Conservation (phyloP, 1,284 basidiomycete species). For the Chiua sp. region DNA sequence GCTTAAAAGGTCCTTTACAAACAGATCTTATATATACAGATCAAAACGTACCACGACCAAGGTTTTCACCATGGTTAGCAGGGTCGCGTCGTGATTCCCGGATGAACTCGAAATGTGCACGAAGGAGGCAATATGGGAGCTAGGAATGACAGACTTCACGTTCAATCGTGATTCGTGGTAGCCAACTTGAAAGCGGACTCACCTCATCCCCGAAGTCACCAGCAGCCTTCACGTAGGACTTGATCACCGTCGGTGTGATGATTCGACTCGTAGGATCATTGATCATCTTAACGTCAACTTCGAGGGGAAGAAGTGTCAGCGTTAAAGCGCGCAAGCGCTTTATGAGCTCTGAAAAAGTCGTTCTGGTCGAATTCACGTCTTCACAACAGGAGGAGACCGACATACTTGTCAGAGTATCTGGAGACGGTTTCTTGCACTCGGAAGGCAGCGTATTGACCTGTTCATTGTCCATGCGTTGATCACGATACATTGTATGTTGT, state of each 20-base stretch:
- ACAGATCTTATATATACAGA: not conserved
- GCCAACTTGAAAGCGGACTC: conserved; percentile 37
- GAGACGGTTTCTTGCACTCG: conserved; percentile 59
- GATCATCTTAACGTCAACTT: conserved; percentile 68
- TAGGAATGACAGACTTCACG: conserved; percentile 29
- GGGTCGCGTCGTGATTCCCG: conserved; percentile 75
- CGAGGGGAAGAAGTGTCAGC: conserved; percentile 78
- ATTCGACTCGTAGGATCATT: conserved; percentile 71
- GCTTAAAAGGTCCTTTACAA: conserved; percentile 45
- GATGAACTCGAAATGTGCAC: conserved; percentile 80
- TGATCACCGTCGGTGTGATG: conserved; percentile 73
- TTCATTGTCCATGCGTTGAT: conserved; percentile 48
- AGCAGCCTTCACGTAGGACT: conserved; percentile 67
- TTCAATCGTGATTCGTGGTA: not conserved
- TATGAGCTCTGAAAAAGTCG: conserved; percentile 64
- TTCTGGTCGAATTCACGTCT: not conserved
- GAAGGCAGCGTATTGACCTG: conserved; percentile 51
- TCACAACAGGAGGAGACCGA: conserved; percentile 1
- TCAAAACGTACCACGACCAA: conserved; percentile 65
- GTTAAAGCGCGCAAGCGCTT: conserved; percentile 82
- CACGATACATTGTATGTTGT: conserved; percentile 39
- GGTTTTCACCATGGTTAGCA: conserved; percentile 88
- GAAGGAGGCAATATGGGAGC: conserved; percentile 84
- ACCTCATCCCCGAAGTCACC: conserved; percentile 85
- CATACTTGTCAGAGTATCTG: conserved; percentile 75